A percentile compares a stretch with the other conserved stretches of the same genome.
Conservation (phyloP, 345 rosid genomes). For the Eucalyptus cloeziana region DNA sequence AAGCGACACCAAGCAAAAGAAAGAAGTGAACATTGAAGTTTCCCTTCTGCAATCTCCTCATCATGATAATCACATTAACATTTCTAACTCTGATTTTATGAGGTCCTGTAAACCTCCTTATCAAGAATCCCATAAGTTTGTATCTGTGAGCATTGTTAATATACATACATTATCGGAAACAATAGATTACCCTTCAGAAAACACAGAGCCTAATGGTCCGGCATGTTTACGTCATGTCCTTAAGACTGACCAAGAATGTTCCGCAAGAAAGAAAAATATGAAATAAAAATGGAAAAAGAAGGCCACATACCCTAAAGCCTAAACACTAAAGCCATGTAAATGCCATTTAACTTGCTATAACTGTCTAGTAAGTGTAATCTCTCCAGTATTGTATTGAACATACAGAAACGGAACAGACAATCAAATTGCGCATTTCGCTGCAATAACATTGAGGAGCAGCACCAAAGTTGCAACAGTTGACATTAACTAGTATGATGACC, state of each 20-base stretch:
- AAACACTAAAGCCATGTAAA: not conserved
- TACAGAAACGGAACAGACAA: not conserved
- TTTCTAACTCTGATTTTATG: not conserved
- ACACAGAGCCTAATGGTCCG: not conserved
- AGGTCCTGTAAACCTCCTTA: not conserved
- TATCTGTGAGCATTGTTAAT: not conserved
- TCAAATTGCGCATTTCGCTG: not conserved
- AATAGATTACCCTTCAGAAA: not conserved
- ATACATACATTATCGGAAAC: not conserved
- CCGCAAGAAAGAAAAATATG: not conserved
- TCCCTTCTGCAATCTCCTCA: not conserved
- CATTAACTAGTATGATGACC: not conserved
- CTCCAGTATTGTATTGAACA: not conserved
- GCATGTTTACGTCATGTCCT: not conserved
- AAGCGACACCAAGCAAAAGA: not conserved
- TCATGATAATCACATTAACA: not conserved
- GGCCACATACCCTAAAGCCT: not conserved
- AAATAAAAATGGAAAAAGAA: not conserved
- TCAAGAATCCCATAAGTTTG: not conserved
- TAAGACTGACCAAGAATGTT: not conserved
- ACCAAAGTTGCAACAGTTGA: not conserved
- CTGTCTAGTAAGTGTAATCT: not conserved
- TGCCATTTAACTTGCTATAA: not conserved
- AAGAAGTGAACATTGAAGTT: not conserved
- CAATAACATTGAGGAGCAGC: not conserved